Conservation (phyloP, 495 filamentous ascomycete genomes). For the Lindgomyces ingoldianus region DNA sequence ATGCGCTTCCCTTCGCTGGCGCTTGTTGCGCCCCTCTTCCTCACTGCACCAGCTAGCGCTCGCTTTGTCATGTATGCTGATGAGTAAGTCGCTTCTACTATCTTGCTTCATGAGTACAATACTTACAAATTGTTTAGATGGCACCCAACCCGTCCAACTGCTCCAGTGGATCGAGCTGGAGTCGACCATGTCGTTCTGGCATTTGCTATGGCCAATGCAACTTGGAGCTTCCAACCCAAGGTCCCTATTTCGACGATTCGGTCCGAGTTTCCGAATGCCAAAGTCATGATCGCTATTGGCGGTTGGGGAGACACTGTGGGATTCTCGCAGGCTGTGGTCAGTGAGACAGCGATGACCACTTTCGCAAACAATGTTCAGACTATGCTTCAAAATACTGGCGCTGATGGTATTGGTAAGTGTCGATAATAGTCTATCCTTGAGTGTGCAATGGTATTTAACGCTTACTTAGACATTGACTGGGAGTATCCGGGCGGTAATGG, state of each 20-base stretch:
- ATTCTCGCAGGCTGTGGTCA: constrained; percentile 60
- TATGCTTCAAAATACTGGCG: constrained; percentile 59
- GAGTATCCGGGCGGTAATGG: constrained; percentile 81
- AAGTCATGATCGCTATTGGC: constrained; percentile 68
- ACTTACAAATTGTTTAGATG: constrained; percentile 19
- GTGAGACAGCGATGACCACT: constrained; percentile 51
- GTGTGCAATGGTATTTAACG: background rate
- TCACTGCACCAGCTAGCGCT: constrained; percentile 9
- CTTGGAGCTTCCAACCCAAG: constrained; percentile 13
- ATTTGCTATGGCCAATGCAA: constrained; percentile 20
- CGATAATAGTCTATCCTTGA: background rate
- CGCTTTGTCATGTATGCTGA: constrained; percentile 32
- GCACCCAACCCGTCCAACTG: constrained; percentile 24
- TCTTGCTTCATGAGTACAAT: background rate
- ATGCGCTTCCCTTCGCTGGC: constrained; percentile 23
- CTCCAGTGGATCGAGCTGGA: constrained; percentile 15
- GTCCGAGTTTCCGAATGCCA: constrained; percentile 23
- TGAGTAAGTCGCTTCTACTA: constrained; percentile 19
- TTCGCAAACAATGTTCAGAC: constrained; percentile 66
- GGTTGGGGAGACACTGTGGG: constrained; percentile 71
- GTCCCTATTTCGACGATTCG: constrained; percentile 22
- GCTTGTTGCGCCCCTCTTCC: constrained; percentile 4
- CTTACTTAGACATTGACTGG: constrained; percentile 69
- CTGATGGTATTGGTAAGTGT: constrained; percentile 31
- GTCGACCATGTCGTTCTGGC: constrained; percentile 31